These are phyloP conservation scores for Miamiensis avidus DNA, from an alignment of 169 alveolate genomes.

Conservation along the genomic window DNA sequence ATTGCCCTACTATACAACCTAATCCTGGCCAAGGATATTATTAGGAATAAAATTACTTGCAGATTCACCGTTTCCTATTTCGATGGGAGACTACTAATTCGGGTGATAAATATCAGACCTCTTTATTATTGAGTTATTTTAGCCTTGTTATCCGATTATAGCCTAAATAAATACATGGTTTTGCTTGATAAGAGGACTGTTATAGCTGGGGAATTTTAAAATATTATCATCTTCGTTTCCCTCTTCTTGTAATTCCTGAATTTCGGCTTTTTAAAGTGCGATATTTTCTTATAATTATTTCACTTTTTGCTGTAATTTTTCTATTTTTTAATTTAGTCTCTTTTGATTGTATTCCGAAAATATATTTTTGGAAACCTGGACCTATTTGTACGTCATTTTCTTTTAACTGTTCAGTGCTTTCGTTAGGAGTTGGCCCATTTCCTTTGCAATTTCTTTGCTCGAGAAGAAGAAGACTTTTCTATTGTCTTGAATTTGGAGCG, in stretches of 20 bases:
- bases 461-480: not conserved
- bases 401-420: not conserved
- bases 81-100: too few species aligned
- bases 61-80: too few species aligned
- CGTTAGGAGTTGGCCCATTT: not conserved
- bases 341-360: not conserved
- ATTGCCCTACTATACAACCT: too few species aligned
- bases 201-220: too few species aligned
- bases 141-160: too few species aligned
- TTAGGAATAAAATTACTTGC: too few species aligned
- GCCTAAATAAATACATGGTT: too few species aligned
- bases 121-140: too few species aligned
- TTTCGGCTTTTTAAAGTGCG: not conserved
- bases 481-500: not conserved
- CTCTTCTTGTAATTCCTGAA: not conserved
- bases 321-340: not conserved
- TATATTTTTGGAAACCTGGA: not conserved
- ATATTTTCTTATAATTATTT: too few species aligned
- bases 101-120: too few species aligned
- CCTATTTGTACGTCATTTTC: not conserved
- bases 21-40: too few species aligned
- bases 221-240: not conserved
- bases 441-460: not conserved
- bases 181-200: too few species aligned
- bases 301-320: not conserved